A percentile compares a stretch with the other conserved stretches of the same genome.
phyloP scores from a whole-genome alignment of 2,329 filamentous ascomycete species.

The Scedosporium dehoogii region DNA sequence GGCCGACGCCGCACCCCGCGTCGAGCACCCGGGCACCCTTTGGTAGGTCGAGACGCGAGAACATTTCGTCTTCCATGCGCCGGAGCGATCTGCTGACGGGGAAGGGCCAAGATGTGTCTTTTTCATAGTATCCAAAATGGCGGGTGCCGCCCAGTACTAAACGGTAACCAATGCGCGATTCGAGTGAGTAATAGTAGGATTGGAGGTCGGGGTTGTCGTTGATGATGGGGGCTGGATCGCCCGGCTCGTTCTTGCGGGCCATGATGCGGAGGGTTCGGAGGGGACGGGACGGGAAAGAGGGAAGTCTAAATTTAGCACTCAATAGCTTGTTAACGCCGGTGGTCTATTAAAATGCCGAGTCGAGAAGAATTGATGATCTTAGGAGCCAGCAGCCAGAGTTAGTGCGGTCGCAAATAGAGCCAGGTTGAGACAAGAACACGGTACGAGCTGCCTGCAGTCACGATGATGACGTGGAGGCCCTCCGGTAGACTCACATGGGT shows the following conservation, averaged over 20 bases:
- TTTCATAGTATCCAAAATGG: constrained; percentile 40
- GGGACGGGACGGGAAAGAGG: no score
- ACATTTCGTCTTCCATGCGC: constrained; percentile 39
- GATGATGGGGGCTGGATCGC: constrained; percentile 17
- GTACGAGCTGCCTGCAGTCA: no score
- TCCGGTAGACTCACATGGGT: no score
- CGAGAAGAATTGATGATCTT: no score
- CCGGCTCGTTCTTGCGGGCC: neutral
- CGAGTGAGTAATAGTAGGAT: constrained; percentile 34
- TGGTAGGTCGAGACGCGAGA: constrained; percentile 24
- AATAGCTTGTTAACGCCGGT: no score
- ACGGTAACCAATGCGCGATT: constrained; percentile 32
- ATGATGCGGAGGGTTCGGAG: neutral
- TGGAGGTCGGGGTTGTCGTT: constrained; percentile 28
- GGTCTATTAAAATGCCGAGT: no score
- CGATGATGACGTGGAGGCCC: no score
- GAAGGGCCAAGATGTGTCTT: constrained; percentile 36
- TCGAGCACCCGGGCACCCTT: constrained; percentile 36
- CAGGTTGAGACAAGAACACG: no score
- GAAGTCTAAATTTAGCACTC: no score
- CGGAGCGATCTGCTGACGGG: constrained; percentile 30
- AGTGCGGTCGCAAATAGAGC: no score
- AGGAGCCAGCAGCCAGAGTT: no score
- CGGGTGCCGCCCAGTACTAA: constrained; percentile 34
- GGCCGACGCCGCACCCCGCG: constrained; percentile 39